Evolutionary conservation across 1,284 basidiomycete genomes (phyloP), one percentile per base, ranked within the genome.

Genomic region (Inonotus hispidus): DNA sequence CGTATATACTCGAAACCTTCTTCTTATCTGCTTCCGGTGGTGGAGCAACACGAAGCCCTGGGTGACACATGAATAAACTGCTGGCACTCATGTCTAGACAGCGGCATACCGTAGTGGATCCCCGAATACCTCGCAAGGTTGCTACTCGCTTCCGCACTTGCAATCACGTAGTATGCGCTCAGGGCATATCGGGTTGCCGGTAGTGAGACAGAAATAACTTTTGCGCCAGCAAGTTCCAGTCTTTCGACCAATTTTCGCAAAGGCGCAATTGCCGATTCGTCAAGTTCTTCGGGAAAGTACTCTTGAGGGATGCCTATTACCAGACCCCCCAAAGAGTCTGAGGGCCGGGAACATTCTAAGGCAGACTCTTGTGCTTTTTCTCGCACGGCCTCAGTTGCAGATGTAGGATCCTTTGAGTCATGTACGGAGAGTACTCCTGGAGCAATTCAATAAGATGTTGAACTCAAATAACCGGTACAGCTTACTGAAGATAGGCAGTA

Each of bases 91-190:
- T 19, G 43, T 45, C 35, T 52, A 59, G 13, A 53, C 25, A 60
- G 13, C 32, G 7, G 66, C 74, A 55, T 53, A 84, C 88, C 89
- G 67, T 85, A 88, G 65, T 84, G 77, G 11, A 96, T 81, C 0
- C 96, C 96, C 57, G 96, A 93, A 71, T 90, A 99, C 38, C 94
- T 80, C 0, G 92, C 93, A 43, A 99, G 77, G 70, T 97, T 98
- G 66, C 92, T 95, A 66, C 92, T 92, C 0, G 95, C 96, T 71
- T 99, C 97, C 0, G 97, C 95, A 63, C 87, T 92, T 0, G 96
- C 92, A 21, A 98, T 81, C 11, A 98, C 91, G 70, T 99, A 99
- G 77, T 99, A 99, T 3, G 95, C 92, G 57, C 93, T 92, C 1
- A 98, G 77, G 0, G 93, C 91, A 67, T 89, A 90, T 0, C 75